These are phyloP conservation scores for Fusarium keratoplasticum DNA, from an alignment of 2,329 filamentous ascomycete genomes.

Conservation along the genomic window DNA sequence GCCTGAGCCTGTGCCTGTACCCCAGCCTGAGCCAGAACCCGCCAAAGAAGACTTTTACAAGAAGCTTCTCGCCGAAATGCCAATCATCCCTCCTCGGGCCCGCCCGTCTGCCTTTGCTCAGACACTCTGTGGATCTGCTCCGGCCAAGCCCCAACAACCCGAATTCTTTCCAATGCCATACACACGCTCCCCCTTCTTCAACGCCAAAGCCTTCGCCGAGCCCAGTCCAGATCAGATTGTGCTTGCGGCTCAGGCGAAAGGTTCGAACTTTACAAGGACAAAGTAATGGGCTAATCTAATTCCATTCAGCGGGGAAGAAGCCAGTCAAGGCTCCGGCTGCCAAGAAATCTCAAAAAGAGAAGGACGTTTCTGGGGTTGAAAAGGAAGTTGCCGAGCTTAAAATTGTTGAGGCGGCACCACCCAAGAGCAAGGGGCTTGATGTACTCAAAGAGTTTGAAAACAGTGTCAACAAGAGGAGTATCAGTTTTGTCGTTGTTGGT, in stretches of 20 bases:
- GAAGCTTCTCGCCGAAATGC: not conserved
- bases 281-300: constrained; percentile 66
- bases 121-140: constrained; percentile 61
- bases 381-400: constrained; percentile 51
- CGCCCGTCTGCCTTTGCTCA: constrained; percentile 68
- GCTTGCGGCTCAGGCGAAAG: constrained; percentile 87
- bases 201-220: constrained; percentile 77
- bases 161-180: constrained; percentile 61
- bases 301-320: constrained; percentile 65
- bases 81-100: constrained; percentile 21
- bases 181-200: constrained; percentile 60
- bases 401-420: constrained; percentile 65
- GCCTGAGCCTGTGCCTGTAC: not conserved
- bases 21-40: not conserved
- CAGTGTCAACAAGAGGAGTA: constrained; percentile 79
- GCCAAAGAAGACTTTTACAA: not conserved
- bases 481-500: constrained; percentile 95
- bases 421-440: constrained; percentile 83
- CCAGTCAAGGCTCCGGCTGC: constrained; percentile 50
- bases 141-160: constrained; percentile 45
- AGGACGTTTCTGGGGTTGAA: constrained; percentile 39
- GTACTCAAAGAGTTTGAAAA: constrained; percentile 85
- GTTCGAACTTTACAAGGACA: constrained; percentile 72
- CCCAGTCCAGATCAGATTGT: constrained; percentile 95
- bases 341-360: constrained; percentile 56